Evolutionary conservation across 2,329 filamentous ascomycete species (phyloP).

Genomic region (Venturia asperata): DNA sequence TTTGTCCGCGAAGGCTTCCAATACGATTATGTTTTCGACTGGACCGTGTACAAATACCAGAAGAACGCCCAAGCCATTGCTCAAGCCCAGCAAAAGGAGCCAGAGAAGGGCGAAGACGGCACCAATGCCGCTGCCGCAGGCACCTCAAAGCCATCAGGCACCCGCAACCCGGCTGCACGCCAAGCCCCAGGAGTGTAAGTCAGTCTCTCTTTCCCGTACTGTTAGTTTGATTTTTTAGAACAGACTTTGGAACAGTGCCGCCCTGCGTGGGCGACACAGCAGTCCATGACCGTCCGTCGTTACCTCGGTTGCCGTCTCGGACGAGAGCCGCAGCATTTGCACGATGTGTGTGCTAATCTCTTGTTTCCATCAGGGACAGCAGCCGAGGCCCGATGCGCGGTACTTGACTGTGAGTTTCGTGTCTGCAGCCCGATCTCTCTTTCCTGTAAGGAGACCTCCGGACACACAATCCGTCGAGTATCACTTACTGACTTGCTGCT

Average conservation of each 20-base stretch:
- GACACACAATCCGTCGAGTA: neutral
- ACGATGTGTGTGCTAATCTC: constrained; percentile 20
- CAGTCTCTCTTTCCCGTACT: constrained; percentile 9
- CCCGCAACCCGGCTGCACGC: constrained; percentile 17
- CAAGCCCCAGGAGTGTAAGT: constrained; percentile 20
- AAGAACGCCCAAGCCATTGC: constrained; percentile 96
- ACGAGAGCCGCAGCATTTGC: constrained; percentile 17
- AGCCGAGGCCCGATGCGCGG: constrained; percentile 17
- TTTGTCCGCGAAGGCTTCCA: constrained; percentile 99
- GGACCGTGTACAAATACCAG: constrained; percentile 99
- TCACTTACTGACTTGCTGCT: constrained; percentile 5
- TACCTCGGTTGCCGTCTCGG: constrained; percentile 19
- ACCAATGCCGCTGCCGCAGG: constrained; percentile 16
- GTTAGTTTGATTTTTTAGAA: constrained; percentile 17
- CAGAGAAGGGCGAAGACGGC: constrained; percentile 39
- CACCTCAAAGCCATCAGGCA: constrained; percentile 15
- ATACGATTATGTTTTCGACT: constrained; percentile 99
- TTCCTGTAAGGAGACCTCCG: constrained; percentile 12
- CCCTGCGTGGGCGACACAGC: constrained; percentile 19
- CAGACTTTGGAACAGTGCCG: constrained; percentile 19
- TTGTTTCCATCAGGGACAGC: constrained; percentile 19
- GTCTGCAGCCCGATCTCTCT: constrained; percentile 12
- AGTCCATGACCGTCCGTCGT: constrained; percentile 16
- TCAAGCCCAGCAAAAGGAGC: constrained; percentile 65
- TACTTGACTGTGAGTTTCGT: constrained; percentile 20